Base-by-base conservation (phyloP, 257 asterid genomes). In the Ligustrum vulgare region DNA sequence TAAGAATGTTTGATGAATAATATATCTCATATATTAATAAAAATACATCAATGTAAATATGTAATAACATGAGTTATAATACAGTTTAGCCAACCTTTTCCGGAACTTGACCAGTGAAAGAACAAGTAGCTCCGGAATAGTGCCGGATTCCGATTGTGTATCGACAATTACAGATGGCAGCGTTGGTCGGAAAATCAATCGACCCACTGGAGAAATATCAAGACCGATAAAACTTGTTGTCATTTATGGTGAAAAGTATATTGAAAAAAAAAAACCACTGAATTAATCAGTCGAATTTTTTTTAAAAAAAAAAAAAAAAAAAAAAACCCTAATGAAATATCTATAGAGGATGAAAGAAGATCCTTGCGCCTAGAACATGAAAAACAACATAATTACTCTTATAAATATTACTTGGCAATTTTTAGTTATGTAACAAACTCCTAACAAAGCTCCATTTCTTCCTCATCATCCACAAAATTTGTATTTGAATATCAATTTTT, bases 181-280 rank as follows among this genome's bases (percentile, higher is more conserved):
- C 6, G 60, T 28, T 36, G 84, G 83, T 80, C 77, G 70, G 76
- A 83, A 77, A 75, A 67, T 73, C 60, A 49, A 67, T 78, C 35
- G 79, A 71, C 75, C 82, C 79, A 70, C 84, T 68, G 73, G 72
- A 43, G 73, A 70, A 25, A 34, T 65, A 73, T 77, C 63, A 83
- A 79, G 41, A 36, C 87, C 87, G 65, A 79, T 22, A 71, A 84
- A 75, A 73, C 78, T 77, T 90, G 31, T 92, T 85, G 96, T 89
- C 97, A 92, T 92, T 92, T 92, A 92, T 82, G 91, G 86, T 63
- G 64, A 56, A 75, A 75, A 75, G 43, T 60, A 4, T 25, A 25
- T 25, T 10, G 72, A 34, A 33, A 12, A 28, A 70, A 28, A 70
- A 18, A 35, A 6, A 13, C 23, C 28, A 13, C 51, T 35, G 56